These are phyloP conservation scores for Backusella tarrabulga DNA, from an alignment of 192 early-diverging fungal species.

Conservation along the genomic window DNA sequence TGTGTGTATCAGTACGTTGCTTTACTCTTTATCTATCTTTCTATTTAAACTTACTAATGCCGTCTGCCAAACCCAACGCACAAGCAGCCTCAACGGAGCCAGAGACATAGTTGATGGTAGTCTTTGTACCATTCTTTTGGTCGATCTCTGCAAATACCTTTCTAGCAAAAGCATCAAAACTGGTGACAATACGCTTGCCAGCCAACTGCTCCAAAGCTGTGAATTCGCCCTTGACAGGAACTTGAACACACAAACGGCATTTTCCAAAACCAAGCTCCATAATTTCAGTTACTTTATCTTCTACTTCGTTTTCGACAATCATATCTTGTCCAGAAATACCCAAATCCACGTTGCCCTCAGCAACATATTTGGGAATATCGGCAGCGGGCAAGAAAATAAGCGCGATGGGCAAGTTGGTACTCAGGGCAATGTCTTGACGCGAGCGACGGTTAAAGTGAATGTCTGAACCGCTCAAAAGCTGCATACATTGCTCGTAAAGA, in stretches of 20 bases:
- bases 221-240: conserved; percentile 61
- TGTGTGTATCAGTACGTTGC: background rate
- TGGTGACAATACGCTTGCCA: conserved; percentile 94
- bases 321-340: conserved; percentile 98
- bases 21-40: background rate
- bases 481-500: conserved; percentile 85
- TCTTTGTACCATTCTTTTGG: conserved; percentile 49
- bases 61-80: conserved; percentile 94
- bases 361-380: conserved; percentile 96
- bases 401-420: conserved; percentile 90
- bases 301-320: conserved; percentile 76
- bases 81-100: conserved; percentile 97
- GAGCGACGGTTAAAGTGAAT: conserved; percentile 94
- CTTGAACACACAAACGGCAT: conserved; percentile 91
- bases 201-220: conserved; percentile 64
- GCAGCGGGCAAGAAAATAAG: conserved; percentile 94
- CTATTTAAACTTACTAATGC: conserved; percentile 69
- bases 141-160: conserved; percentile 81
- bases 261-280: conserved; percentile 88
- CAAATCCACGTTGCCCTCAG: conserved; percentile 92
- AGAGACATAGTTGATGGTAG: conserved; percentile 82
- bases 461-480: conserved; percentile 85
- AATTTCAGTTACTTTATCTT: conserved; percentile 69
- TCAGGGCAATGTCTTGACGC: conserved; percentile 96
- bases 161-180: conserved; percentile 72